Evolutionary conservation across 192 early-diverging fungal genomes (phyloP), one percentile per base, ranked within the genome.

Genomic region (Backusella parvicylindrica): DNA sequence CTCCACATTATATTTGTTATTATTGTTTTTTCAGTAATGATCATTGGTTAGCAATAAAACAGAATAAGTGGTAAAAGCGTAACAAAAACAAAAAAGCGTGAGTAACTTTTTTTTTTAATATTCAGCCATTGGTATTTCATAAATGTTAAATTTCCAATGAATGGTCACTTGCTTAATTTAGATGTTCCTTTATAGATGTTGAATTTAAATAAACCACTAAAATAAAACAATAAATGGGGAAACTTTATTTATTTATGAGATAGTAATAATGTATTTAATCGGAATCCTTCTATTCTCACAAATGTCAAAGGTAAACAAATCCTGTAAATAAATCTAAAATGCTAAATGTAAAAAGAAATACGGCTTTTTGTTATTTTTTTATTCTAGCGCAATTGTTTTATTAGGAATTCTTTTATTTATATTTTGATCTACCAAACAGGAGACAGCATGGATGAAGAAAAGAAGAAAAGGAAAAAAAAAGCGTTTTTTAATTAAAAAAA

Each of bases 61-160:
- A 56, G 8, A 56, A n/a, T n/a, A n/a, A n/a, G n/a, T n/a, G n/a
- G n/a, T 12, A 56, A 56, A 53, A 60, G 43, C 15, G 6, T n/a
- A 47, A 16, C 43, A 60, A 26, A 18, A 60, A 23, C 21, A 60
- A 60, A 60, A 2, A 28, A 28, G 53, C 21, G 53, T 60, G 53
- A 60, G 53, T 60, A 60, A 60, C 16, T 15, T 41, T 47, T 56
- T 56, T 56, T 56, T 60, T 60, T 60, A 60, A n/a, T 60, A 60
- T 60, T 60, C 53, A 60, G 23, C 53, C 53, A 60, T 60, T 60
- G 53, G 53, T 60, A 60, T 60, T 60, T 60, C 11, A 9, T 60
- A 60, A 60, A 60, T 60, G 53, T 60, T 60, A 60, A 23, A 60
- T 23, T 60, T 60, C 23, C 53, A 60, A 60, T 28, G 53, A 60